phyloP scores from a whole-genome alignment of 371 early-diverging fungal species.

The Mucor circinelloides region DNA sequence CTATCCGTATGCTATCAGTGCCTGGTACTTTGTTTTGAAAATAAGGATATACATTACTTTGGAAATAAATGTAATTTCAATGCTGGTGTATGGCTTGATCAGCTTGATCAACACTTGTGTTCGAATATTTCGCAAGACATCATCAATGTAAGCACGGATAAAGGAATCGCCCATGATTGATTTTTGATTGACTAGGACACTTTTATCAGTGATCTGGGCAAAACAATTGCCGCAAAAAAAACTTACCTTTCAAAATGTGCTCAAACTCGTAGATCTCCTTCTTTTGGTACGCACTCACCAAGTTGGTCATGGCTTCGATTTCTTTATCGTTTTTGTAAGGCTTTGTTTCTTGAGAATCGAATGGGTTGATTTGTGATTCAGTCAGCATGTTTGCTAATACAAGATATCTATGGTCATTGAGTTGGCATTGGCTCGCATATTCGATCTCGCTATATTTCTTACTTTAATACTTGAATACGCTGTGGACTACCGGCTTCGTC shows the following conservation, averaged over 20 bases:
- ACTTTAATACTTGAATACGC: conserved; percentile 93
- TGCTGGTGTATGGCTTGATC: conserved; percentile 91
- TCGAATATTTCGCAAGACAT: conserved; percentile 87
- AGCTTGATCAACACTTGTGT: conserved; percentile 84
- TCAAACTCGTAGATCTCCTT: conserved; percentile 89
- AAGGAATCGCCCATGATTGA: conserved; percentile 90
- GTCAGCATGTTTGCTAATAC: conserved; percentile 95
- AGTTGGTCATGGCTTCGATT: conserved; percentile 89
- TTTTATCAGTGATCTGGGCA: neutral
- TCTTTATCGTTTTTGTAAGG: conserved; percentile 92
- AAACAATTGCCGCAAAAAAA: neutral
- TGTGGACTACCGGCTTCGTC: conserved; percentile 95
- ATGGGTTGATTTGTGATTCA: conserved; percentile 92
- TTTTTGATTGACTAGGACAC: conserved; percentile 57
- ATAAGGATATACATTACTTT: conserved; percentile 48
- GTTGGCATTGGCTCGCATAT: neutral
- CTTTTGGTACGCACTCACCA: conserved; percentile 89
- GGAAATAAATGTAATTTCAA: conserved; percentile 79
- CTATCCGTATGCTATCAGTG: conserved; percentile 26
- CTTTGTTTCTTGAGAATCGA: conserved; percentile 96
- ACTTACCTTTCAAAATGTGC: conserved; percentile 66
- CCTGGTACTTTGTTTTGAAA: neutral
- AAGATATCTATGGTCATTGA: conserved; percentile 60
- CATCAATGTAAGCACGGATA: conserved; percentile 87
- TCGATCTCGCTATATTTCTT: conserved; percentile 1